Conservation (phyloP, 352 stramenopile genomes). For the Aphanomyces invadans region DNA sequence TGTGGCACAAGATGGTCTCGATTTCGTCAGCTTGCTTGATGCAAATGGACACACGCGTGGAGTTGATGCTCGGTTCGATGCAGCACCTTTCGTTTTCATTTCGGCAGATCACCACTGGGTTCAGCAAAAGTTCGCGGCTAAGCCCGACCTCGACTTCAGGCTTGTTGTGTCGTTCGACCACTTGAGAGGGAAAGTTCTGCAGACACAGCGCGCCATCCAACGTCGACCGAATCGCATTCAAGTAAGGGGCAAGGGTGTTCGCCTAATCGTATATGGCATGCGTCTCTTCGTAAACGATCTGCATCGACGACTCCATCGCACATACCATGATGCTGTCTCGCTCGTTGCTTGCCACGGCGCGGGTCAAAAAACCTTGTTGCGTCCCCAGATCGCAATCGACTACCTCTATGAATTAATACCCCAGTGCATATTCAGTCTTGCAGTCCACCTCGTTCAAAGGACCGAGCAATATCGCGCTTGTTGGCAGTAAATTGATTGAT, state of each 20-base stretch:
- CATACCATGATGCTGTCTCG: not conserved
- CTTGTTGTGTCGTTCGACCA: conserved; percentile 95
- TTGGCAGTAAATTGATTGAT: too few species aligned
- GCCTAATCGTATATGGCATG: conserved; percentile 31
- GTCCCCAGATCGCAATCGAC: not conserved
- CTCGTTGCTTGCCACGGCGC: too few species aligned
- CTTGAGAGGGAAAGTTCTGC: conserved; percentile 94
- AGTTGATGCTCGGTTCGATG: conserved; percentile 94
- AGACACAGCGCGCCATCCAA: conserved; percentile 89
- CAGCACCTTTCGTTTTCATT: conserved; percentile 91
- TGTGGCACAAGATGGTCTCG: conserved; percentile 90
- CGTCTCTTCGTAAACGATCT: not conserved
- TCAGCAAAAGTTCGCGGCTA: conserved; percentile 91
- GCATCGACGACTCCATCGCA: not conserved
- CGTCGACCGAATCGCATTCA: conserved; percentile 88
- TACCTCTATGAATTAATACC: not conserved
- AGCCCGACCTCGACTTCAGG: conserved; percentile 89
- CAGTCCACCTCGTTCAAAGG: too few species aligned
- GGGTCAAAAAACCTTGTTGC: not conserved
- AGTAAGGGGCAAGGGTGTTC: conserved; percentile 87
- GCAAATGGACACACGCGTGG: conserved; percentile 90
- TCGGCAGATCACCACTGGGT: conserved; percentile 90
- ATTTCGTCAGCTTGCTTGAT: conserved; percentile 96
- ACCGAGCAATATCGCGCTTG: too few species aligned
- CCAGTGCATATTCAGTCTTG: not conserved